phyloP scores from a whole-genome alignment of 257 asterid species.

The Penstemon davidsonii region DNA sequence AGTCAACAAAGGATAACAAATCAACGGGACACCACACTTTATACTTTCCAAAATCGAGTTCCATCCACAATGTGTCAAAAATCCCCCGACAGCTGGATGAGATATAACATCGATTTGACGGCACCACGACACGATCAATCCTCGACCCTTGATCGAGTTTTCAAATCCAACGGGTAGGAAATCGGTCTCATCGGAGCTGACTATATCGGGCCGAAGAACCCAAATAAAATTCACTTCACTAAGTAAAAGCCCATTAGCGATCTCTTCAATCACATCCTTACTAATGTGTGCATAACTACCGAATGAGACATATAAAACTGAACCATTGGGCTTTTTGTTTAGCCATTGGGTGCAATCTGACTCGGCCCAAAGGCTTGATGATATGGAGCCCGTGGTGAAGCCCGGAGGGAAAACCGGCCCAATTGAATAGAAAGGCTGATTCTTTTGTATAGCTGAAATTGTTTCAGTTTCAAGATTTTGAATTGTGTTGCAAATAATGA shows the following conservation, averaged over 20 bases:
- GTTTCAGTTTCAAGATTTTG: slow-evolving; percentile 54
- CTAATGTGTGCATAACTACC: slow-evolving; percentile 54
- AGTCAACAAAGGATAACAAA: slow-evolving; percentile 46
- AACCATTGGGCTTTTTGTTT: slow-evolving; percentile 44
- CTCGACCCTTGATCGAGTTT: slow-evolving; percentile 31
- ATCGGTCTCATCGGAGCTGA: slow-evolving; percentile 31
- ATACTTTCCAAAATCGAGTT: slow-evolving; percentile 57
- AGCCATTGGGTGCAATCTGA: slow-evolving; percentile 59
- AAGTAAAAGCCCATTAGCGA: slow-evolving; percentile 55
- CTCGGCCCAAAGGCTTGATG: slow-evolving; percentile 58
- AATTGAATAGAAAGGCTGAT: slow-evolving; percentile 53
- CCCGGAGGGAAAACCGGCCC: slow-evolving; percentile 55
- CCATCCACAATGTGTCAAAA: slow-evolving; percentile 62
- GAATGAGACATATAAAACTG: slow-evolving; percentile 65
- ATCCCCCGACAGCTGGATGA: slow-evolving; percentile 50
- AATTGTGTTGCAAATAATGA: slow-evolving; percentile 59
- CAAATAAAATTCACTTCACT: slow-evolving; percentile 61
- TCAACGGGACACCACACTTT: slow-evolving; percentile 45
- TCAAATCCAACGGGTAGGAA: slow-evolving; percentile 37
- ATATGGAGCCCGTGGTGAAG: slow-evolving; percentile 26
- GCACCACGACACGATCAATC: slow-evolving; percentile 54
- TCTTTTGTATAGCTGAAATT: slow-evolving; percentile 38
- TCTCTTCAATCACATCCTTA: slow-evolving; percentile 42
- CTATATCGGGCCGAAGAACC: slow-evolving; percentile 59
- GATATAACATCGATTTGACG: slow-evolving; percentile 41